phyloP scores from a whole-genome alignment of 2,329 filamentous ascomycete species.

The Clonostachys rosea region DNA sequence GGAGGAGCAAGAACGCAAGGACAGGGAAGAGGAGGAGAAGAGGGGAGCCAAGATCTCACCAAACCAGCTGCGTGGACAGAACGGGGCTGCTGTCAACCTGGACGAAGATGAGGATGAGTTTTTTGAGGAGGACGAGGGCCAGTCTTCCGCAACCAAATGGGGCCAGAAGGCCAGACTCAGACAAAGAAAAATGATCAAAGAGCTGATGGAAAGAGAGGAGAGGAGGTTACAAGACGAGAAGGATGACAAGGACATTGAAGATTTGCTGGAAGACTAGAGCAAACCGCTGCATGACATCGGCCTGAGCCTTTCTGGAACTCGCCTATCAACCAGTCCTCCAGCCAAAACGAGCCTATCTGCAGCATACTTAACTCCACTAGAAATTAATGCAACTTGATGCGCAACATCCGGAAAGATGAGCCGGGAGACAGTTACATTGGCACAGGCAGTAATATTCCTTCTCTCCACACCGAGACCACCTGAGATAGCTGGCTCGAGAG shows the following conservation, averaged over 20 bases:
- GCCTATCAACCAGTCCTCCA: too few species aligned
- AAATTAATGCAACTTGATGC: too few species aligned
- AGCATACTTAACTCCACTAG: too few species aligned
- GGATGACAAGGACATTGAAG: constrained; percentile 71
- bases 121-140: constrained; percentile 28
- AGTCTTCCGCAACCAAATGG: constrained; percentile 53
- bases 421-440: too few species aligned
- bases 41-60: constrained; percentile 55
- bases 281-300: too few species aligned
- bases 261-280: constrained; percentile 56
- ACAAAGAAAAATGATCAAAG: constrained; percentile 63
- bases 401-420: too few species aligned
- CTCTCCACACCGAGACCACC: too few species aligned
- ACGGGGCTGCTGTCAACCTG: constrained; percentile 33
- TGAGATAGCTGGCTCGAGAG: too few species aligned
- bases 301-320: too few species aligned
- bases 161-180: constrained; percentile 66
- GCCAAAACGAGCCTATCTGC: too few species aligned
- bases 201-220: constrained; percentile 60
- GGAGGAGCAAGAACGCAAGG: constrained; percentile 57
- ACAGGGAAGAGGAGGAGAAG: constrained; percentile 43
- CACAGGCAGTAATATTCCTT: too few species aligned
- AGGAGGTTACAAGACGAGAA: constrained; percentile 56
- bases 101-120: constrained; percentile 40
- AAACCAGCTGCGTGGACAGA: constrained; percentile 58